Conservation (phyloP, 768 basidiomycete genomes). For the Leccinum boreale region DNA sequence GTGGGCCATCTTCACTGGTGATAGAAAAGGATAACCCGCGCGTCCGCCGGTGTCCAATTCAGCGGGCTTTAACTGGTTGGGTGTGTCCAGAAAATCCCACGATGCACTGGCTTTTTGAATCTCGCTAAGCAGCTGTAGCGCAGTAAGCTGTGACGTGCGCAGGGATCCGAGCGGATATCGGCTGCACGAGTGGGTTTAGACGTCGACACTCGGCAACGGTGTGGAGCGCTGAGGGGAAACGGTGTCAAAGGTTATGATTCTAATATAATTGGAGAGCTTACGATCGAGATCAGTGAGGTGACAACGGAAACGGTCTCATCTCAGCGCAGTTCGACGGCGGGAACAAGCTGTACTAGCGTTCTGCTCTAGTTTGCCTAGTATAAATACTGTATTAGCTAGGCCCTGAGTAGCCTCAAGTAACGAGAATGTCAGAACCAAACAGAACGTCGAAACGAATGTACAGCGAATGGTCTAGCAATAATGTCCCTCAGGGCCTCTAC, state of each 20-base stretch:
- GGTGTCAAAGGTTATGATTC: not conserved
- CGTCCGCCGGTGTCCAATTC: too few relatives aligned
- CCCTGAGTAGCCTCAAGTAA: too few relatives aligned
- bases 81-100: not conserved
- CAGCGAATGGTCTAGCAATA: too few relatives aligned
- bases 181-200: not conserved
- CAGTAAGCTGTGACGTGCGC: not conserved
- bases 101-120: not conserved
- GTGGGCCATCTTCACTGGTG: slow-evolving; percentile 28
- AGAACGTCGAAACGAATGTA: too few relatives aligned
- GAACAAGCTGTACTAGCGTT: not conserved
- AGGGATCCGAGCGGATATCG: not conserved
- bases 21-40: not conserved
- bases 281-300: not conserved
- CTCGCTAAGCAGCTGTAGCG: not conserved
- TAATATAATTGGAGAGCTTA: not conserved
- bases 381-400: too few relatives aligned
- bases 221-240: not conserved
- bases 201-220: not conserved
- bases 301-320: not conserved
- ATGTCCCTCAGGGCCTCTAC: too few relatives aligned
- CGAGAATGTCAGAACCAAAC: not conserved
- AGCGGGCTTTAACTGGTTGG: too few relatives aligned
- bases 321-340: not conserved
- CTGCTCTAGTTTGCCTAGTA: too few relatives aligned